Base-by-base conservation (phyloP, 139 green algal genomes). In the Mesotaenium endlicherianum region DNA sequence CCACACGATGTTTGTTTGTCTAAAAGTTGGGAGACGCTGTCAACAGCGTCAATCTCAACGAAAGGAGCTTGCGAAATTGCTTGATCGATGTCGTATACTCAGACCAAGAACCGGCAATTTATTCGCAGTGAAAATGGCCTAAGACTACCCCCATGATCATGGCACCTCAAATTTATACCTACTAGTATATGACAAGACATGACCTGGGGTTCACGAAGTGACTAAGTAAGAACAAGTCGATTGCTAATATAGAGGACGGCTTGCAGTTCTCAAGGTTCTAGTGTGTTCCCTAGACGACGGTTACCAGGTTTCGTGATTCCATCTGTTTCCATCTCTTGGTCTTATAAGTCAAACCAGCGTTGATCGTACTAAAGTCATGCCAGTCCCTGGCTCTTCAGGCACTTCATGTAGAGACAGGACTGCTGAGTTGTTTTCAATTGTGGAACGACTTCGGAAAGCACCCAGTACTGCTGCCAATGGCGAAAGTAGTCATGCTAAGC, bases 401-500 rank as follows among this genome's bases (percentile, higher is more conserved):
- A 36, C 75, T 70, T 79, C 75, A 11, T 80, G 78, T 16, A 80
- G 84, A 4, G 85, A 89, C 45, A 71, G 85, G 17, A 89, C 85
- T 30, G 50, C 45, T 8, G 85, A 89, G 42, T 50, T 89, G 34
- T 84, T 89, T 41, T 36, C 70, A 14, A 83, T 89, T 38, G 85
- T 85, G 55, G 85, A 89, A n/a, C 57, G 85, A 20, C 84, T 89
- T 30, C 34, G 64, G n/a, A 90, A 90, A 44, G 39, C 85, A 0
- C 81, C 78, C 11, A 16, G 50, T 68, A 31, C 31, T 41, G 34
- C 83, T 20, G 43, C 83, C 30, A 70, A 80, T 86, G 75, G 76
- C 64, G 67, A 81, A 30, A 11, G 93, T 44, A 84, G 93, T 67
- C 93, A 89, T 1, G 60, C 42, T 2, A 68, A 39, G 31, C 31